phyloP scores from a whole-genome alignment of 768 basidiomycete species.

The Sarcodon sp. region DNA sequence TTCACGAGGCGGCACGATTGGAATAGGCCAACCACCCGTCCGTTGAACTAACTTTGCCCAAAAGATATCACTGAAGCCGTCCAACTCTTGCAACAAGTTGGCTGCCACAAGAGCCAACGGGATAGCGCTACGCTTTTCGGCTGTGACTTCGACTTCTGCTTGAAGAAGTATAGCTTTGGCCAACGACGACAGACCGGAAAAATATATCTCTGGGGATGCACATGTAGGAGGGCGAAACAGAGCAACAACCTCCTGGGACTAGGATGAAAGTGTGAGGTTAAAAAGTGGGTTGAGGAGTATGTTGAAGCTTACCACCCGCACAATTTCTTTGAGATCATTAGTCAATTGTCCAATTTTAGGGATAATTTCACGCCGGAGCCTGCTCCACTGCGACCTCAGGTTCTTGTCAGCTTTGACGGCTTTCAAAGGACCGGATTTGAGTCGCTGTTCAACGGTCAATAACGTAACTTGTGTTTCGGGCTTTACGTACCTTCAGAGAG shows the following conservation, averaged over 20 bases:
- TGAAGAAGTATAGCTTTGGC: conserved; percentile 82
- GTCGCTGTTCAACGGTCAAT: conserved; percentile 23
- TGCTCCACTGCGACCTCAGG: conserved; percentile 50
- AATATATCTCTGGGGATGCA: conserved; percentile 35
- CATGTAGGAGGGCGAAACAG: conserved; percentile 20
- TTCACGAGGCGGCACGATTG: conserved; percentile 38
- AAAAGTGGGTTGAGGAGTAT: conserved; percentile 5
- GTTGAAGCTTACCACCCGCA: conserved; percentile 42
- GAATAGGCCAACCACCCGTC: conserved; percentile 81
- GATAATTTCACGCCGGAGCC: conserved; percentile 63
- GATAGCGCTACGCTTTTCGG: conserved; percentile 72
- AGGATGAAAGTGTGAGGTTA: conserved; percentile 9
- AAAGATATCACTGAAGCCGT: conserved; percentile 59
- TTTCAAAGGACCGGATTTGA: conserved; percentile 56
- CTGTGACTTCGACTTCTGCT: conserved; percentile 88
- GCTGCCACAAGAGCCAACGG: conserved; percentile 74
- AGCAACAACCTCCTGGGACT: conserved; percentile 30
- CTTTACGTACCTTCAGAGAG: conserved; percentile 34
- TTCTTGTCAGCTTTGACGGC: conserved; percentile 45
- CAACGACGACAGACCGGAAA: conserved; percentile 75
- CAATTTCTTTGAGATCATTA: conserved; percentile 47
- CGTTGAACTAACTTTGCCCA: conserved; percentile 80
- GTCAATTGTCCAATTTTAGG: conserved; percentile 85
- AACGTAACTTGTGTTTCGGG: not conserved
- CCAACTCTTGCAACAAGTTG: conserved; percentile 43